Conservation (phyloP, 208 protist genomes). For the Blechomonas ayalai region DNA sequence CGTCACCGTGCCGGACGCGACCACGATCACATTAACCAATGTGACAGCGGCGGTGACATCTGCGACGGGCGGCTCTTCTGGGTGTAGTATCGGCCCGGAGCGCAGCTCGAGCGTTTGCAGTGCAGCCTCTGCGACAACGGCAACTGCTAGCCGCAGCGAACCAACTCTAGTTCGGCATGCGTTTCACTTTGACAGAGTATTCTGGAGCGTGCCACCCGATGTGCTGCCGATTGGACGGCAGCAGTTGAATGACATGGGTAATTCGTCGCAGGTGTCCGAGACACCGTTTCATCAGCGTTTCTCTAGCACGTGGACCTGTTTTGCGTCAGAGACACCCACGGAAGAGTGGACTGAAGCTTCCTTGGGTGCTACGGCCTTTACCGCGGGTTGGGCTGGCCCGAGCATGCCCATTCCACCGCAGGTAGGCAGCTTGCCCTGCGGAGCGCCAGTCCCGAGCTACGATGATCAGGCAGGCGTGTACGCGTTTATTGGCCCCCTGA, state of each 20-base stretch:
- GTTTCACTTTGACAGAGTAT: conserved; percentile 70
- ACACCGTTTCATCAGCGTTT: too few relatives aligned
- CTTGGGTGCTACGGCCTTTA: too few relatives aligned
- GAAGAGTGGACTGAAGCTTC: too few relatives aligned
- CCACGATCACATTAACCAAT: conserved; percentile 54
- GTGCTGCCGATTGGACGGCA: conserved; percentile 42
- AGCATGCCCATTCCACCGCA: too few relatives aligned
- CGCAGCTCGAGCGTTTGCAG: conserved; percentile 5
- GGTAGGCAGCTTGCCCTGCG: conserved; percentile 35
- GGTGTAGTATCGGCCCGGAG: not conserved
- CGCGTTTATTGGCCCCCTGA: conserved; percentile 56
- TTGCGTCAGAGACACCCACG: too few relatives aligned
- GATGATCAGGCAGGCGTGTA: conserved; percentile 76
- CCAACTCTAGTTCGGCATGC: conserved; percentile 22
- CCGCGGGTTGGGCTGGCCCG: too few relatives aligned
- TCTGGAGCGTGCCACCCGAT: conserved; percentile 48
- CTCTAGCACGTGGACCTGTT: too few relatives aligned
- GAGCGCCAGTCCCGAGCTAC: conserved; percentile 26
- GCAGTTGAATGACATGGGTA: too few relatives aligned
- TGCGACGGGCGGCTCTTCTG: not conserved
- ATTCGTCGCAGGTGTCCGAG: too few relatives aligned
- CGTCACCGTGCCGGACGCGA: conserved; percentile 32
- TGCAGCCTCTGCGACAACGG: not conserved
- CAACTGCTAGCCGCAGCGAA: conserved; percentile 1
- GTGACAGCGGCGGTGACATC: conserved; percentile 16